These are phyloP conservation scores for Voacanga thouarsii DNA, from an alignment of 257 asterid species.

Conservation along the genomic window DNA sequence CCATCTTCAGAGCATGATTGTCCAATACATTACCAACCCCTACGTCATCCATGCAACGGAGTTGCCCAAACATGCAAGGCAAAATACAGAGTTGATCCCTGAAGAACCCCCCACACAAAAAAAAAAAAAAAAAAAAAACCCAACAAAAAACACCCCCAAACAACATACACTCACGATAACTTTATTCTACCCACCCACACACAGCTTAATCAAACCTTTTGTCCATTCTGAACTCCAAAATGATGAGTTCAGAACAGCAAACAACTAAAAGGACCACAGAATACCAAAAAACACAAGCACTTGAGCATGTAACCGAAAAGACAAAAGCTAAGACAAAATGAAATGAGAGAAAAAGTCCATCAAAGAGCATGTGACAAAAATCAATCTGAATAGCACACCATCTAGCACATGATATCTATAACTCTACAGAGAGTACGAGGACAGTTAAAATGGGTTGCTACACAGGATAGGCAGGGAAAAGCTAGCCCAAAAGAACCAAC, in stretches of 20 bases:
- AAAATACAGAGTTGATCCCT: neutral
- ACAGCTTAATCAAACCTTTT: neutral
- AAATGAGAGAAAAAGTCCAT: neutral
- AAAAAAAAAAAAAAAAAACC: no score
- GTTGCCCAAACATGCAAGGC: neutral
- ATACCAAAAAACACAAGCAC: neutral
- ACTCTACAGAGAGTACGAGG: neutral
- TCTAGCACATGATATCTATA: neutral
- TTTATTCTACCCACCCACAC: neutral
- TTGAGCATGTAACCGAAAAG: neutral
- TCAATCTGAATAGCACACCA: neutral
- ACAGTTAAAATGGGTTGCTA: neutral
- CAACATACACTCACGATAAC: no score
- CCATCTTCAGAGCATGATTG: neutral
- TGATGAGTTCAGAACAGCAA: neutral
- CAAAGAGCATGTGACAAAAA: neutral
- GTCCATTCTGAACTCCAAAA: neutral
- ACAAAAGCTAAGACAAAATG: neutral
- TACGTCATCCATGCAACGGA: no score
- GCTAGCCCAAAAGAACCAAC: neutral
- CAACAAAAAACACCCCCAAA: no score
- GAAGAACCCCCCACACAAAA: no score
- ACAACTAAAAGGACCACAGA: neutral
- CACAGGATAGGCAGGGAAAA: neutral
- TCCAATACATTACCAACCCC: neutral